Evolutionary conservation across 768 basidiomycete genomes (phyloP), one percentile per base, ranked within the genome.

Genomic region (Podaxis rugospora): DNA sequence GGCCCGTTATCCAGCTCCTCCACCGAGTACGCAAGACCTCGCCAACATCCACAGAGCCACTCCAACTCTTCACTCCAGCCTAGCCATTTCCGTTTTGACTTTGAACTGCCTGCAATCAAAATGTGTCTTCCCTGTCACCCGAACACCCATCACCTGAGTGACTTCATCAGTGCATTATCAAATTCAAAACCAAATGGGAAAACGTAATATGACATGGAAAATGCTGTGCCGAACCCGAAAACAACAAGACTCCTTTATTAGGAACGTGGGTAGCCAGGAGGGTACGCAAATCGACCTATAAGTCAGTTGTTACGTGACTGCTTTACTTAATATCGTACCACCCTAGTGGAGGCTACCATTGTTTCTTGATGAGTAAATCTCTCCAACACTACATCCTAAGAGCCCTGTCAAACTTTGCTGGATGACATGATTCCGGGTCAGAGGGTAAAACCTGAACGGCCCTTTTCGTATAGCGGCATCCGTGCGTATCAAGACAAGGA

Each of bases 81-180:
- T 18, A 44, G 5, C 42, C 11, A 9, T 18, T 44, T 13, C 42
- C n/a, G 4, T 44, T 44, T 44, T 44, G 42, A 21, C 18, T 44
- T 18, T 18, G 18, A 44, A 44, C n/a, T 18, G 16, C 14, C 14
- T 7, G n/a, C 18, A 44, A 44, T 44, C 42, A 44, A 44, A 44
- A 44, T 44, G 42, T 6, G n/a, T 6, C 42, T 44, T 44, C 42
- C 16, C 42, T 10, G 6, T 25, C 47, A 16, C 10, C 50, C 50
- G 14, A 52, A 18, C 27, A n/a, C 50, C 16, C 13, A n/a, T 35
- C 51, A 52, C 18, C 18, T 18, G 28, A 32, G 13, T 52, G 51
- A 52, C 51, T 32, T 52, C 51, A 52, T 52, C 50, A 28, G 16
- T 14, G 42, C n/a, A 52, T 52, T 52, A 52, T 52, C 51, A 52